Percentiles rank a stretch among this genome's conserved stretches.
Evolutionary conservation across 805 yeast species (phyloP).

Genomic region (Yarrowia sp.): DNA sequence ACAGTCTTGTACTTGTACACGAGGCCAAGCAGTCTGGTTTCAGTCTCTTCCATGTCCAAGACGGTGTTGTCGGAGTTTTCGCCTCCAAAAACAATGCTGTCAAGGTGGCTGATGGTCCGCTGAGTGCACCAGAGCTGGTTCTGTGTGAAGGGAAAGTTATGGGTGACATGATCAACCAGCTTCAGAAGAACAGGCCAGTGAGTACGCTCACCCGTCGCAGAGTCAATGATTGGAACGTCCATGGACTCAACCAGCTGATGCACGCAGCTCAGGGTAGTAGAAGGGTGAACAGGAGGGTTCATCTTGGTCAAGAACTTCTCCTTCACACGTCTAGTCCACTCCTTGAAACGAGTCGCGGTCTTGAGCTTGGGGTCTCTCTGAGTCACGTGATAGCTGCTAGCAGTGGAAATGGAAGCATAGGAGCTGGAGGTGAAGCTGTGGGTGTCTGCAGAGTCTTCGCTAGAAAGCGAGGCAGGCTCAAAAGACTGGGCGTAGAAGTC

Average conservation of each 20-base stretch:
- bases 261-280: neutral
- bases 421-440: neutral
- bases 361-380: neutral
- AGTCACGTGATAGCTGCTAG: neutral
- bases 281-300: neutral
- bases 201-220: neutral
- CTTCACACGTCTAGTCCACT: neutral
- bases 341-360: neutral
- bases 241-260: neutral
- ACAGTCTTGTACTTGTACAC: neutral
- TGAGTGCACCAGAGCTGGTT: slow-evolving; percentile 11
- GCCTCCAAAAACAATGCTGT: neutral
- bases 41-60: neutral
- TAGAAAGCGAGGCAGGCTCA: no score
- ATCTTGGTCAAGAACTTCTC: neutral
- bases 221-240: neutral
- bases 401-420: neutral
- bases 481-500: neutral
- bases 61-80: neutral
- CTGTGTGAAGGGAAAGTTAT: neutral
- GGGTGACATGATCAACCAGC: neutral
- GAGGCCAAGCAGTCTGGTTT: neutral
- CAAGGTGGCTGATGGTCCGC: neutral
- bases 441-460: neutral
- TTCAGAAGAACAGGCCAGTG: slow-evolving; percentile 1